Base-by-base conservation (phyloP, 129 eudicot genomes). In the Heracleum sosnowskyi region DNA sequence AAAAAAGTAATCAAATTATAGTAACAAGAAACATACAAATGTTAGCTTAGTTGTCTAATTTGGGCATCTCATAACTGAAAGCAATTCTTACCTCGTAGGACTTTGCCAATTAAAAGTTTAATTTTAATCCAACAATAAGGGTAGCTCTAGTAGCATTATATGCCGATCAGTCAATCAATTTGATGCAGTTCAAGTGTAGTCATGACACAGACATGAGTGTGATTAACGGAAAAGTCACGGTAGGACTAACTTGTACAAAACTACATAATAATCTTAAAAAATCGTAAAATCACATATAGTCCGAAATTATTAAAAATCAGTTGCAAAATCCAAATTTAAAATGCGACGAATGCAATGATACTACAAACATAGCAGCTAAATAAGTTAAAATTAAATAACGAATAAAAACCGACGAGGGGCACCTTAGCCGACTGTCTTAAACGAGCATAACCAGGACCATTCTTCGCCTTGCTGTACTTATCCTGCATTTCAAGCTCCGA, bases 401-500 rank as follows among this genome's bases (percentile, higher is more conserved):
- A 5, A 2, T 35, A 69, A 33, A 46, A 33, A 13, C 13, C 22
- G 13, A n/a, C 73, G 7, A 33, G 24, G 22, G 18, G 37, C 16
- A 84, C 89, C 90, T 86, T 87, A 64, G 90, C 76, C 46, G 46
- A 75, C 3, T 77, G 44, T 70, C 89, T 83, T 35, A 90, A 84
- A 47, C 79, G 84, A 20, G 91, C 74, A 77, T 90, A 90, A 44
- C 86, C 87, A 68, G 39, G 87, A 83, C 80, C 83, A 44, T 35
- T 69, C 85, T 90, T 90, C 18, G 87, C 87, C 78, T 55, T 47
- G 11, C 44, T 11, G 82, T 87, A 88, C 69, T 79, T 84, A 62
- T 83, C 79, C 71, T 47, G 76, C 96, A 90, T 88, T 70, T 90
- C 87, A 26, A 81, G 81, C 70, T 77, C 81, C 18, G 92, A 82